These are phyloP conservation scores for Globisporangium paroecandrum DNA, from an alignment of 352 stramenopile species.

Conservation along the genomic window DNA sequence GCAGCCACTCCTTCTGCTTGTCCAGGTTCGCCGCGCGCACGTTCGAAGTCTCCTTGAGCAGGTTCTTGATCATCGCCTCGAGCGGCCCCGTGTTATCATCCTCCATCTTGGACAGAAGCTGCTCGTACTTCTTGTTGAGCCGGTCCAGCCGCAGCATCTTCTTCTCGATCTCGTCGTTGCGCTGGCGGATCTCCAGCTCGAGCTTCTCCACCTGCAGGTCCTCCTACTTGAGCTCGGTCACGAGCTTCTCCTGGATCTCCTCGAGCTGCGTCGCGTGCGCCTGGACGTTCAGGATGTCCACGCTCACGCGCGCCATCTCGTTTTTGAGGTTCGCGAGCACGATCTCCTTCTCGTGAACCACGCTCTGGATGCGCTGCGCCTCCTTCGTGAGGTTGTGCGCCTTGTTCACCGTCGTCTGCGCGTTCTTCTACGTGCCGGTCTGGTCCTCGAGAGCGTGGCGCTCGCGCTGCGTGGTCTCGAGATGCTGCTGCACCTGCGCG, in stretches of 20 bases:
- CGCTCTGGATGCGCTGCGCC: conserved; percentile 57
- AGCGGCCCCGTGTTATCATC: conserved; percentile 92
- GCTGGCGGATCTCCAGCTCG: conserved; percentile 92
- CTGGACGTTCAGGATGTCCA: conserved; percentile 92
- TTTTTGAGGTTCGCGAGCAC: conserved; percentile 87
- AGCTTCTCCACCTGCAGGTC: conserved; percentile 90
- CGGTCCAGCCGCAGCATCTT: conserved; percentile 92
- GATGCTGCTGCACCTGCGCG: conserved; percentile 55
- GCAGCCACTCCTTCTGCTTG: conserved; percentile 90
- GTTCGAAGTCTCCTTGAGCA: conserved; percentile 84
- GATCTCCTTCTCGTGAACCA: conserved; percentile 89
- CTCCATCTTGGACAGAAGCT: conserved; percentile 85
- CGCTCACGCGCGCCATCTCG: conserved; percentile 89
- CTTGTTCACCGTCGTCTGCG: conserved; percentile 89
- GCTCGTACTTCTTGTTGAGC: conserved; percentile 94
- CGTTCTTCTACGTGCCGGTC: conserved; percentile 78
- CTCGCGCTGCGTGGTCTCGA: conserved; percentile 87
- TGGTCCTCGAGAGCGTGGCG: conserved; percentile 86
- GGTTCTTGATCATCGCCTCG: conserved; percentile 92
- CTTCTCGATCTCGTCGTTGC: conserved; percentile 96
- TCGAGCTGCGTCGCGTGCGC: conserved; percentile 84
- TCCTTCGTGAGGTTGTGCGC: conserved; percentile 90
- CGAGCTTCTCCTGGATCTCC: conserved; percentile 74
- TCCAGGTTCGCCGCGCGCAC: conserved; percentile 63
- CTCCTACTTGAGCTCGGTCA: conserved; percentile 84